These are phyloP conservation scores for Paecilomyces niveus DNA, from an alignment of 2,329 filamentous ascomycete genomes.

Conservation along the genomic window DNA sequence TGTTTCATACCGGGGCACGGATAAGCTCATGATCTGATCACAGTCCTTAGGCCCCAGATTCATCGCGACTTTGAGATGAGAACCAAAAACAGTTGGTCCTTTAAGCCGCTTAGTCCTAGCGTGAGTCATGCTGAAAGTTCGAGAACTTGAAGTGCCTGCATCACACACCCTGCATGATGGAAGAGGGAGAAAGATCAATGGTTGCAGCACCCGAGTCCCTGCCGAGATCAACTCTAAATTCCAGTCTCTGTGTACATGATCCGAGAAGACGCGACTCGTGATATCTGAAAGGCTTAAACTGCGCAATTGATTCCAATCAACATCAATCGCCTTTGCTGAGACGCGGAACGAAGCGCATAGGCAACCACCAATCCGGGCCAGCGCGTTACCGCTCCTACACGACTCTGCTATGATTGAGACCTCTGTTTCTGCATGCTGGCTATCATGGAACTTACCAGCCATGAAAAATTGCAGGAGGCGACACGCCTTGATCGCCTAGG, in stretches of 20 bases:
- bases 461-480: not conserved
- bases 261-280: not conserved
- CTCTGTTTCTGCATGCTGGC: not conserved
- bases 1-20: not conserved
- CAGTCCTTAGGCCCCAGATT: not conserved
- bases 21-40: not conserved
- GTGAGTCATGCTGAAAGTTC: not conserved
- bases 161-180: not conserved
- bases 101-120: not conserved
- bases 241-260: not conserved
- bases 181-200: not conserved
- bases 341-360: not conserved
- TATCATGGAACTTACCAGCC: not conserved
- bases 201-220: not conserved
- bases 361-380: not conserved
- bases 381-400: not conserved
- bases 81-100: not conserved
- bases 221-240: not conserved
- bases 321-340: not conserved
- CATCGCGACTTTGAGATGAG: not conserved
- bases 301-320: not conserved
- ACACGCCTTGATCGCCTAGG: not conserved
- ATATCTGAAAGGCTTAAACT: not conserved
- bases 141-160: not conserved
- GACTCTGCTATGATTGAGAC: not conserved